phyloP scores from a whole-genome alignment of 1,284 basidiomycete genomes.

The Puccinia novopanici region DNA sequence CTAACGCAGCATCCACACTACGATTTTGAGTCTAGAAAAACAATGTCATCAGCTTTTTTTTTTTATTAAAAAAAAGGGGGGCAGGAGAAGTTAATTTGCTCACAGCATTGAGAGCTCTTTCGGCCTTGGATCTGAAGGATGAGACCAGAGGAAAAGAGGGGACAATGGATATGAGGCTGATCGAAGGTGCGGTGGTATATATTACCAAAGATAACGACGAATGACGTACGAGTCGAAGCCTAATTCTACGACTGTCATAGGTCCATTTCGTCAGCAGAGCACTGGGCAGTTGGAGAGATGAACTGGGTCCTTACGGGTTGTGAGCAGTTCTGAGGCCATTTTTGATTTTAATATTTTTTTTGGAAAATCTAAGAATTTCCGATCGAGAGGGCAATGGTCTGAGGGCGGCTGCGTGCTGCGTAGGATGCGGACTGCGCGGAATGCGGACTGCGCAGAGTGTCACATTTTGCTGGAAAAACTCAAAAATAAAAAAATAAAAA shows the following conservation, averaged over 20 bases:
- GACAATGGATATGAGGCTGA: not conserved
- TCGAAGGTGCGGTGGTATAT: not conserved
- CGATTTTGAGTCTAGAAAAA: slow-evolving; percentile 21
- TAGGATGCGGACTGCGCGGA: not conserved
- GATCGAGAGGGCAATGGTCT: not conserved
- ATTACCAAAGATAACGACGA: not conserved
- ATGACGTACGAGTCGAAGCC: slow-evolving; percentile 12
- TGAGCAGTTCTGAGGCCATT: slow-evolving; percentile 13
- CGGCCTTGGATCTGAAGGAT: not conserved
- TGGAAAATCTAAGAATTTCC: too few relatives aligned
- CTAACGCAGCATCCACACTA: slow-evolving; percentile 23
- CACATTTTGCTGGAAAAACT: not conserved
- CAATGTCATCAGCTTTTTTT: too few relatives aligned
- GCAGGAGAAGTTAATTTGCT: not conserved
- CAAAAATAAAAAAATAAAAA: not conserved
- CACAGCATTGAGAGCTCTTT: slow-evolving; percentile 16
- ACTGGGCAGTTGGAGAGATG: not conserved
- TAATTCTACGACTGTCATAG: not conserved
- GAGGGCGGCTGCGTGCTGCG: not conserved
- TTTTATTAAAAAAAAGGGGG: too few relatives aligned
- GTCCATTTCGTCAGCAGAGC: not conserved
- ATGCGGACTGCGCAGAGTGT: not conserved
- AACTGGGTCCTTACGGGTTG: not conserved
- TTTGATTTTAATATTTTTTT: not conserved
- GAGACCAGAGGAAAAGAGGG: not conserved